Base-by-base conservation (phyloP, 768 basidiomycete species). In the Termitomyces sp. region DNA sequence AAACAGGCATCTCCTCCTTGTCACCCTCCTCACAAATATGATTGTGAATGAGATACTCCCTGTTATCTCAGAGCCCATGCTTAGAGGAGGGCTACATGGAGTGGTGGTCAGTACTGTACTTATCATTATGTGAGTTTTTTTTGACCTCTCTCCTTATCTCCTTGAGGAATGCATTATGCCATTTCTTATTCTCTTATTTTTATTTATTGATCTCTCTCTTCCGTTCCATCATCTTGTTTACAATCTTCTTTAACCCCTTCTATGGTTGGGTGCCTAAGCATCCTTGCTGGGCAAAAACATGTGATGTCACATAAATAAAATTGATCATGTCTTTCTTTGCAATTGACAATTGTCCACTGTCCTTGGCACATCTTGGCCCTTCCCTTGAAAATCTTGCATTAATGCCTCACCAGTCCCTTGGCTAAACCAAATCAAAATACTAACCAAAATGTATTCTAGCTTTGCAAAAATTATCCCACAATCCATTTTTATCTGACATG, bases 391-490 rank as follows among this genome's bases (percentile, higher is more conserved):
- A n/a, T n/a, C n/a, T n/a, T n/a, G n/a, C n/a, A n/a, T n/a, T n/a
- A n/a, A n/a, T n/a, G n/a, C n/a, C n/a, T n/a, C n/a, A 44, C 6
- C 22, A 22, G 4, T 44, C 43, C 43, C 43, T 44, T 44, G 18
- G 8, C 44, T 44, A 13, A 18, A 8, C 7, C 12, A 6, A 12
- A 12, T 12, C 12, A 13, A 16, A 22, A 10, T 7, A 13, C 38
- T 42, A 22, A 50, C 40, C 9, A n/a, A 46, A 28, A 9, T 1
- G 14, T 14, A 1, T 26, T 20, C 26, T 33, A 94, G 92, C 58
- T 95, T 94, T 68, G 76, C 92, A 26, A 93, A 95, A 73, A 92
- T 95, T 96, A n/a, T n/a, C n/a, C n/a, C n/a, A n/a, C n/a, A n/a
- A n/a, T n/a, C n/a, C n/a, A n/a, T n/a, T n/a, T n/a, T 91, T 70